Base-by-base conservation (phyloP, 768 basidiomycete species). In the Leccinum sublutescens region DNA sequence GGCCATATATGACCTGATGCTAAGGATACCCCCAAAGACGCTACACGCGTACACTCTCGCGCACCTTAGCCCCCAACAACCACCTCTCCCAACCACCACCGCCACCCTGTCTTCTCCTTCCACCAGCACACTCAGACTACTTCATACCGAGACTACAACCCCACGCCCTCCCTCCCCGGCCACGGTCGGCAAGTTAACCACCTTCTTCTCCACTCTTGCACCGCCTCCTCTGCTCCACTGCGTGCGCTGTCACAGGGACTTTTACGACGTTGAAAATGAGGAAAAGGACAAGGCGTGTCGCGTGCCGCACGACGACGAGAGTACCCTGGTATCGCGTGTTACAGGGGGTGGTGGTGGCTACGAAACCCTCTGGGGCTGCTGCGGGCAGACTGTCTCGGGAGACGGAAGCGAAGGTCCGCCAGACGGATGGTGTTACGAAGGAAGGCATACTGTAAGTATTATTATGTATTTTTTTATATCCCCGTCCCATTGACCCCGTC, bases 371-470 rank as follows among this genome's bases (percentile, higher is more conserved):
- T 93, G 84, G 82, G 83, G 81, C 3, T 93, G 91, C 74, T 93
- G 90, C 70, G 87, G 82, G 8, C 78, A 80, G 66, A 86, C 82
- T 0, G 86, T 85, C 6, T 85, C 89, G 25, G 90, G 90, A 0
- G 85, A 87, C 62, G 90, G 91, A 1, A 87, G 89, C 61, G 87
- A 87, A 75, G 90, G 90, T 0, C 90, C 91, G 1, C 91, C 90
- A 1, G 88, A 91, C 68, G 91, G 90, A 1, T 93, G 89, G 89
- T 93, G 90, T 66, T 92, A 91, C 65, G 89, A 92, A 70, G 90
- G 90, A 4, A 82, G 80, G 70, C 90, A 93, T 70, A 91, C 90
- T 8, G 84, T 80, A 47, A 58, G 67, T 52, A 5, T 10, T n/a
- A 14, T 50, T 15, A 15, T 31, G 56, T 50, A 49, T 31, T 56